phyloP scores from a whole-genome alignment of 1,284 basidiomycete species.

The Ceratobasidium sp. region DNA sequence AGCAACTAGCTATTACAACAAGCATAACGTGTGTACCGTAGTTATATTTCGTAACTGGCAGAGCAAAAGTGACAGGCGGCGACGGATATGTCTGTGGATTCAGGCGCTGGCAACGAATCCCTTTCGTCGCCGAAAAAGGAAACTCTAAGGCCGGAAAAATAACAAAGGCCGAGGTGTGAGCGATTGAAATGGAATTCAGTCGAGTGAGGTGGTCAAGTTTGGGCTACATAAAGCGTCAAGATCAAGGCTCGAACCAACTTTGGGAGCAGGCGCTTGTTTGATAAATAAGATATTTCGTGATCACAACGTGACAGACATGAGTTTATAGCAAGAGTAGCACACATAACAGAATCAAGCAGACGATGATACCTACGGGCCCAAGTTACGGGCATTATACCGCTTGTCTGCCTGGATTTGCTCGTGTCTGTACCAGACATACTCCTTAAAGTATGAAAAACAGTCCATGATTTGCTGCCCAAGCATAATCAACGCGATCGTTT shows the following conservation, averaged over 20 bases:
- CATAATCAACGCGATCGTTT: constrained; percentile 41
- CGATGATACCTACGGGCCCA: neutral
- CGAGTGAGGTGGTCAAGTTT: too few relatives aligned
- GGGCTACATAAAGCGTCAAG: too few relatives aligned
- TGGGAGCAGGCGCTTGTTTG: too few relatives aligned
- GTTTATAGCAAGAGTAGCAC: neutral
- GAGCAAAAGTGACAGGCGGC: neutral
- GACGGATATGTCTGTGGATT: neutral
- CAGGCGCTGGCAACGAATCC: neutral
- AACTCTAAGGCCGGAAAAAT: neutral
- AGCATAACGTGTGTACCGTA: neutral
- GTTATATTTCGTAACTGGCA: neutral
- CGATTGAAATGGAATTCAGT: too few relatives aligned
- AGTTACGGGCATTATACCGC: too few relatives aligned
- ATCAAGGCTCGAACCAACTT: too few relatives aligned
- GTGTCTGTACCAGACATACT: neutral
- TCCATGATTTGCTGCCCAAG: constrained; percentile 43
- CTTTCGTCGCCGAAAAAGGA: constrained; percentile 21
- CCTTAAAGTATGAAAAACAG: constrained; percentile 26
- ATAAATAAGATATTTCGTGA: too few relatives aligned
- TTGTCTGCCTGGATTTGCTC: neutral
- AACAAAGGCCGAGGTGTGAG: too few relatives aligned
- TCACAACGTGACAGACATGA: too few relatives aligned
- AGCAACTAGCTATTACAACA: neutral
- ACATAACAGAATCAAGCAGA: neutral